Evolutionary conservation across 164 flowering plant genomes (phyloP).

Genomic region (Umbellularia californica): DNA sequence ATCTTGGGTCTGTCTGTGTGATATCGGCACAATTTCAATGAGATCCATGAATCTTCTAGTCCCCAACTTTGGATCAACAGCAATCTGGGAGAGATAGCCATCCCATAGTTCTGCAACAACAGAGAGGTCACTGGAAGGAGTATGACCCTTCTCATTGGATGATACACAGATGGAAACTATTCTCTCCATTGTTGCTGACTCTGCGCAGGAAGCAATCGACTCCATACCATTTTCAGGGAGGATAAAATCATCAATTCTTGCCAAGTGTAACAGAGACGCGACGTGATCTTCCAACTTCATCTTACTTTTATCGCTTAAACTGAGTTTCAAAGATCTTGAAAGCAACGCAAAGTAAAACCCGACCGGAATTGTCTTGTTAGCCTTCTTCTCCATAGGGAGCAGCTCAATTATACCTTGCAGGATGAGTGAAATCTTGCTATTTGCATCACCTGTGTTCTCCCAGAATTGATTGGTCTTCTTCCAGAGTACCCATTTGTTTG

Average conservation of each 20-base stretch:
- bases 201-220: slow-evolving; percentile 40
- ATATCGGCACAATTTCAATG: slow-evolving; percentile 54
- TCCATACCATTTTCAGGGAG: slow-evolving; percentile 39
- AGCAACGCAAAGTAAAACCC: slow-evolving; percentile 82
- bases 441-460: slow-evolving; percentile 35
- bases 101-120: slow-evolving; percentile 81
- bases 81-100: slow-evolving; percentile 48
- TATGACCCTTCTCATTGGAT: slow-evolving; percentile 20
- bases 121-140: slow-evolving; percentile 30
- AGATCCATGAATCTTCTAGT: slow-evolving; percentile 60
- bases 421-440: slow-evolving; percentile 21
- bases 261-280: slow-evolving; percentile 52
- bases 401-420: slow-evolving; percentile 63
- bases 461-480: slow-evolving; percentile 50
- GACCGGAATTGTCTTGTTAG: slow-evolving; percentile 57
- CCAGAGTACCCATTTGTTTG: slow-evolving; percentile 69
- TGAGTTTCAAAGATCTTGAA: slow-evolving; percentile 47
- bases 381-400: slow-evolving; percentile 48
- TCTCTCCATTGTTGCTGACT: slow-evolving; percentile 57
- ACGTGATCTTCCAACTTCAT: slow-evolving; percentile 54
- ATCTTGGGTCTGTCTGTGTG: slow-evolving; percentile 61
- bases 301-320: slow-evolving; percentile 29
- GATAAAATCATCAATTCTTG: slow-evolving; percentile 67
- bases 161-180: slow-evolving; percentile 49
- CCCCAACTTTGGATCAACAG: slow-evolving; percentile 48